Evolutionary conservation across 306 rosid genomes (phyloP).

Genomic region (Fragaria ananassa): DNA sequence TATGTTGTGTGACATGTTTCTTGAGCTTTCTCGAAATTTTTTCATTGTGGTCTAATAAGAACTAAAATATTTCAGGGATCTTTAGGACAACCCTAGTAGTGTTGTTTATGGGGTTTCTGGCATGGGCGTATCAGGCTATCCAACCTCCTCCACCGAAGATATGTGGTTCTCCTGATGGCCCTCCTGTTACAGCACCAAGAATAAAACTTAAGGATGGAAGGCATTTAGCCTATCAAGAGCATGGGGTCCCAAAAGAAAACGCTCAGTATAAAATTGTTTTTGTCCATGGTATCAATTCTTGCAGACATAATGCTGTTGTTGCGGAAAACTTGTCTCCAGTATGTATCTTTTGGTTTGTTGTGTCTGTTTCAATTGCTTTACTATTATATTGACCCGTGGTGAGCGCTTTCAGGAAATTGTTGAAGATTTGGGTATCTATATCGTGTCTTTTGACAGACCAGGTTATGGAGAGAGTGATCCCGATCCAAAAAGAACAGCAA

Average conservation of each 20-base stretch:
- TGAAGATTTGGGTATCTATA: conserved; percentile 58
- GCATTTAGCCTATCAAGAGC: conserved; percentile 77
- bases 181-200: conserved; percentile 65
- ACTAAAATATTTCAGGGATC: conserved; percentile 47
- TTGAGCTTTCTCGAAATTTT: neutral
- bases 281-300: conserved; percentile 56
- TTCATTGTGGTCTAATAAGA: conserved; percentile 16
- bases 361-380: neutral
- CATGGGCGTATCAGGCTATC: conserved; percentile 72
- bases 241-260: conserved; percentile 62
- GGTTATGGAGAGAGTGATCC: conserved; percentile 98
- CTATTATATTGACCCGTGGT: conserved; percentile 20
- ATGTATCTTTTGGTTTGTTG: conserved; percentile 16
- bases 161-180: conserved; percentile 79
- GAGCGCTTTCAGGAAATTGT: conserved; percentile 47
- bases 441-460: conserved; percentile 76
- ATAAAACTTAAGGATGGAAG: conserved; percentile 84
- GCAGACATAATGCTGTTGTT: conserved; percentile 60
- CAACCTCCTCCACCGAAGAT: conserved; percentile 71
- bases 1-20: neutral
- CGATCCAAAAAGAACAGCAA: conserved; percentile 63
- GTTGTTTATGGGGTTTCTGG: conserved; percentile 56
- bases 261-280: conserved; percentile 61
- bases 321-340: conserved; percentile 56
- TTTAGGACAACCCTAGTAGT: conserved; percentile 46